Percentiles rank a stretch among this genome's conserved stretches.
These are phyloP conservation scores for Geotrichum carabidarum DNA, from an alignment of 1,139 yeast species.

Conservation along the genomic window DNA sequence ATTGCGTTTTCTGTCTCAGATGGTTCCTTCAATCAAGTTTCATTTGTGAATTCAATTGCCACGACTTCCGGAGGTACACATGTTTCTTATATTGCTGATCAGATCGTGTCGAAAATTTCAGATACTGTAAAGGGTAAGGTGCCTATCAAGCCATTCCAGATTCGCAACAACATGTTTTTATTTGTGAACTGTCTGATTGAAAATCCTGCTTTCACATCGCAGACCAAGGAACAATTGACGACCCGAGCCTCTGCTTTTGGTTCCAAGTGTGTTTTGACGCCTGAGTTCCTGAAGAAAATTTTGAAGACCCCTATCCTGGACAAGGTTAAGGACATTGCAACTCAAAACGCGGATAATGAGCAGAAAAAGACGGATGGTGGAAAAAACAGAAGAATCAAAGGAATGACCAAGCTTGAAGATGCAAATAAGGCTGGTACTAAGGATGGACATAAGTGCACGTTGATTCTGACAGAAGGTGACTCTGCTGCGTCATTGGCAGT, in stretches of 20 bases:
- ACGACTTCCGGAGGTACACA: conserved; percentile 98
- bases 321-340: conserved; percentile 75
- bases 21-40: conserved; percentile 82
- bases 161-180: conserved; percentile 81
- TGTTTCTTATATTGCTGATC: conserved; percentile 79
- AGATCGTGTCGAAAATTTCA: conserved; percentile 69
- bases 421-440: conserved; percentile 96
- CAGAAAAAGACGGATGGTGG: conserved; percentile 95
- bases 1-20: conserved; percentile 92
- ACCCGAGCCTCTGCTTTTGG: conserved; percentile 88
- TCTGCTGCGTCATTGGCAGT: conserved; percentile 93
- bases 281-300: conserved; percentile 65
- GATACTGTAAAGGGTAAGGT: conserved; percentile 70
- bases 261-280: conserved; percentile 69
- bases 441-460: conserved; percentile 86
- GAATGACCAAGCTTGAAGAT: conserved; percentile 85
- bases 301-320: conserved; percentile 79
- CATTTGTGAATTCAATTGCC: conserved; percentile 96
- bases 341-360: conserved; percentile 82
- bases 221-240: conserved; percentile 92
- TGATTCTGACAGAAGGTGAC: conserved; percentile 94
- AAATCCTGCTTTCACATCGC: conserved; percentile 96
- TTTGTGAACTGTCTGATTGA: conserved; percentile 90
- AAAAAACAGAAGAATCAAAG: conserved; percentile 78
- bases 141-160: conserved; percentile 80